phyloP scores from a whole-genome alignment of 2,329 filamentous ascomycete genomes.

The Alternaria sp. region DNA sequence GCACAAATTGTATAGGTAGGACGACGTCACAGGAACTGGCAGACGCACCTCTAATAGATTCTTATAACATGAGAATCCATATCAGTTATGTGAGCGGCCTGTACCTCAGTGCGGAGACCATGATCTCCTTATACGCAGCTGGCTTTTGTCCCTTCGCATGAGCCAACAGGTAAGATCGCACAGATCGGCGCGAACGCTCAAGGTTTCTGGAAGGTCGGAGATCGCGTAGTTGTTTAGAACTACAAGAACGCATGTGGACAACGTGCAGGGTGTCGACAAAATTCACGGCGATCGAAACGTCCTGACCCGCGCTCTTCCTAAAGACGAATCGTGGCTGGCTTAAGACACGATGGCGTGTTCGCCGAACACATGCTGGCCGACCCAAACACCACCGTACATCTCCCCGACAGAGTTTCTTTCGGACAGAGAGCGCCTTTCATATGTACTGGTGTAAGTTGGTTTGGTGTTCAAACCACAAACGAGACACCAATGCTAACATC shows the following conservation, averaged over 20 bases:
- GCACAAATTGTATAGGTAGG: constrained; percentile 31
- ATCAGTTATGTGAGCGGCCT: constrained; percentile 26
- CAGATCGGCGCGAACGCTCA: constrained; percentile 37
- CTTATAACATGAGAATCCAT: constrained; percentile 27
- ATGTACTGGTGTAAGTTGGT: constrained; percentile 44
- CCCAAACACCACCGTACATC: constrained; percentile 36
- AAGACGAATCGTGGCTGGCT: constrained; percentile 39
- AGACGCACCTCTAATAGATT: not conserved
- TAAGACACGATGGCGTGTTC: constrained; percentile 46
- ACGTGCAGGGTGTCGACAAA: constrained; percentile 33
- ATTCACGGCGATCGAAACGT: constrained; percentile 18
- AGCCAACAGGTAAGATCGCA: constrained; percentile 45
- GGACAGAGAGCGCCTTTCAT: constrained; percentile 48
- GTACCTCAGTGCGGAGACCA: constrained; percentile 30
- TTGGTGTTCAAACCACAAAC: not conserved
- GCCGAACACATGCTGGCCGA: constrained; percentile 48
- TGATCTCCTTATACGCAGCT: constrained; percentile 36
- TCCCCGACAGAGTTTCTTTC: constrained; percentile 34
- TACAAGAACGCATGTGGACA: constrained; percentile 39
- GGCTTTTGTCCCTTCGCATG: constrained; percentile 48
- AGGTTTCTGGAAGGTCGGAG: constrained; percentile 39
- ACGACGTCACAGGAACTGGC: constrained; percentile 15
- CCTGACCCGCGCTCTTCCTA: constrained; percentile 43
- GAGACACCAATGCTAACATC: constrained; percentile 5
- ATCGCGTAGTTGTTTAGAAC: constrained; percentile 43